These are phyloP conservation scores for Diplogelasinospora grovesii DNA, from an alignment of 495 filamentous ascomycete species.

Conservation along the genomic window DNA sequence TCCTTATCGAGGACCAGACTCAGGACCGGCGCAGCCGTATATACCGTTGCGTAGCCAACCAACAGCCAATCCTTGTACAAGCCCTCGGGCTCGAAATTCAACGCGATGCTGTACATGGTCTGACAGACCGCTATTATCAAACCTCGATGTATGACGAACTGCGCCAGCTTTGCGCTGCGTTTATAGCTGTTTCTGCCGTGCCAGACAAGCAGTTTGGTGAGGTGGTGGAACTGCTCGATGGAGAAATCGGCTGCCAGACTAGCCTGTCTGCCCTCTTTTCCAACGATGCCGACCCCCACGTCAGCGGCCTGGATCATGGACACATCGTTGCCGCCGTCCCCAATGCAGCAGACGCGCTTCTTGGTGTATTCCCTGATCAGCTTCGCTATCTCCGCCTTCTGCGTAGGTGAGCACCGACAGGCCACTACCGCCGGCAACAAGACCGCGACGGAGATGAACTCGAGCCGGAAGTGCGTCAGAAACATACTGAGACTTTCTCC, in stretches of 20 bases:
- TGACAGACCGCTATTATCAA: conserved; percentile 93
- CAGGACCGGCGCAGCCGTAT: conserved; percentile 91
- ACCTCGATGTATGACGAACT: conserved; percentile 97
- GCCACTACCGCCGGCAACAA: conserved; percentile 86
- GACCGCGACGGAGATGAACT: conserved; percentile 87
- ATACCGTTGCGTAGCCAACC: conserved; percentile 93
- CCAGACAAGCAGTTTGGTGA: conserved; percentile 98
- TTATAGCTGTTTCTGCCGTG: conserved; percentile 97
- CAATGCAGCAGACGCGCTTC: conserved; percentile 93
- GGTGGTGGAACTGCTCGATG: conserved; percentile 87
- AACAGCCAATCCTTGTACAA: conserved; percentile 95
- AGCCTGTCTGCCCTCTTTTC: conserved; percentile 94
- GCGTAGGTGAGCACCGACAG: conserved; percentile 93
- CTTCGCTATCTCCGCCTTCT: conserved; percentile 89
- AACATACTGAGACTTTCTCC: conserved; percentile 82
- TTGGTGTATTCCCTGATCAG: conserved; percentile 88
- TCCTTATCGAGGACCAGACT: conserved; percentile 94
- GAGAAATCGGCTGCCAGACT: conserved; percentile 93
- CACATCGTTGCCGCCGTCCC: conserved; percentile 97
- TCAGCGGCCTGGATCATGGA: conserved; percentile 99
- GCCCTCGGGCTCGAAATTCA: conserved; percentile 84
- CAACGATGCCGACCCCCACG: conserved; percentile 95
- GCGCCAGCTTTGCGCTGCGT: conserved; percentile 86
- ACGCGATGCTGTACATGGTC: conserved; percentile 93
- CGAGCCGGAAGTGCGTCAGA: conserved; percentile 67